Base-by-base conservation (phyloP, 257 asterid genomes). In the Gentiana macrophylla region DNA sequence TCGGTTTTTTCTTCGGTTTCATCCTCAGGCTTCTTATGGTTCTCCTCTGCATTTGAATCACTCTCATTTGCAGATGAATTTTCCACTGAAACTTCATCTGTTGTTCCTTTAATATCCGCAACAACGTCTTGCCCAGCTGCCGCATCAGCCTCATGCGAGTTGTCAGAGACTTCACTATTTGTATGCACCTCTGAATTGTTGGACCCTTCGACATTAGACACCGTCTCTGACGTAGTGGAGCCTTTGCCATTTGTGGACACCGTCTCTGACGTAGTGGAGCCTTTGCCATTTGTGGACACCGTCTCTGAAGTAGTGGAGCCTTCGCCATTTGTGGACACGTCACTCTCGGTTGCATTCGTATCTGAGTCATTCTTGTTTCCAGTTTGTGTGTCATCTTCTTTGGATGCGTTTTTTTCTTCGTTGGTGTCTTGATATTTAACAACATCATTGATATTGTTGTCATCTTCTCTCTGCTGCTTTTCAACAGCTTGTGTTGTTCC, bases 1-100 rank as follows among this genome's bases (percentile, higher is more conserved):
- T 52, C 68, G 32, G 13, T 79, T 34, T 32, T 62, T 72, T 60
- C 78, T 33, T 63, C 63, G 32, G 77, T 56, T 64, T 62, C 74
- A 0, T 78, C 51, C 35, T 65, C 62, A 41, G 53, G 34, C 41
- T 12, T 57, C 35, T 68, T 50, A 35, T 62, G 62, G 55, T 71
- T 61, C 47, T 43, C 50, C 37, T 43, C 50, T 33, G 10, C 49
- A 3, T 44, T 55, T 32, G 51, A 61, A 47, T 52, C 61, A n/a
- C 51, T 50, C 57, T 56, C 64, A 46, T 49, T 50, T 35, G 35
- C 48, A 6, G 52, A 41, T 5, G 53, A 32, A 65, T 12, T 63
- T 58, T 62, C 84, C 36, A 24, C 24, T 24, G 71, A 49, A 47
- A 54, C 68, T 32, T 60, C 62, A 35, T 63, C 71, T n/a, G 24